A percentile compares a stretch with the other conserved stretches of the same genome.
phyloP scores from a whole-genome alignment of 2,329 filamentous ascomycete genomes.

The Xylaria sp. region DNA sequence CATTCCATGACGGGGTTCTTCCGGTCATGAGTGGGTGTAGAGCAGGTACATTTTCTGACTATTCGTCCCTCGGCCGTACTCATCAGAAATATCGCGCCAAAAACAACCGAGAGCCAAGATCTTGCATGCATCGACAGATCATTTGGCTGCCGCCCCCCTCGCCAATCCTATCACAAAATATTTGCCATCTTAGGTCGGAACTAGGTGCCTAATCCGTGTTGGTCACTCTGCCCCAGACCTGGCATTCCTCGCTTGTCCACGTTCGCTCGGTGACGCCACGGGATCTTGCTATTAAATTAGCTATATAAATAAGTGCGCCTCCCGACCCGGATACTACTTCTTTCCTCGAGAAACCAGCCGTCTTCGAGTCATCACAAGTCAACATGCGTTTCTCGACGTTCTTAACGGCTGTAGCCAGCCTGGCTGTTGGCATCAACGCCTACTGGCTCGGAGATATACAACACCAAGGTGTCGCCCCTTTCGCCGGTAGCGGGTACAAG shows the following conservation, averaged over 20 bases:
- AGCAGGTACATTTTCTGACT: neutral
- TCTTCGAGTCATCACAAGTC: conserved; percentile 14
- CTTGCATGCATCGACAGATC: conserved; percentile 18
- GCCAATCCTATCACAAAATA: conserved; percentile 13
- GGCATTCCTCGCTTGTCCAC: conserved; percentile 6
- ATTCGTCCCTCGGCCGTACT: conserved; percentile 17
- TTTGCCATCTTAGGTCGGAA: conserved; percentile 3
- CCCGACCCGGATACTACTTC: conserved; percentile 17
- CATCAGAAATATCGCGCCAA: conserved; percentile 9
- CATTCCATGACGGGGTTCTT: neutral
- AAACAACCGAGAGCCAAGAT: conserved; percentile 19
- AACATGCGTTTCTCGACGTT: conserved; percentile 31
- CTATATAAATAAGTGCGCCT: conserved; percentile 26
- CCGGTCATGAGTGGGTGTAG: conserved; percentile 3
- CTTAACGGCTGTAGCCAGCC: conserved; percentile 28
- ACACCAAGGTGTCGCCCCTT: conserved; percentile 43
- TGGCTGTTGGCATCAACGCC: conserved; percentile 29
- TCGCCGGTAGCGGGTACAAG: conserved; percentile 36
- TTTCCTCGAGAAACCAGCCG: conserved; percentile 13
- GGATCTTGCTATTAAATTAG: conserved; percentile 13
- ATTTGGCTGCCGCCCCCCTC: conserved; percentile 15
- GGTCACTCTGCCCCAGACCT: conserved; percentile 9
- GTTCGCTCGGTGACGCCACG: conserved; percentile 10
- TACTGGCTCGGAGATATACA: conserved; percentile 32
- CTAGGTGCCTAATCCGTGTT: conserved; percentile 11